A percentile compares a stretch with the other conserved stretches of the same genome.
Conservation (phyloP, 306 rosid species). For the Malus fusca region DNA sequence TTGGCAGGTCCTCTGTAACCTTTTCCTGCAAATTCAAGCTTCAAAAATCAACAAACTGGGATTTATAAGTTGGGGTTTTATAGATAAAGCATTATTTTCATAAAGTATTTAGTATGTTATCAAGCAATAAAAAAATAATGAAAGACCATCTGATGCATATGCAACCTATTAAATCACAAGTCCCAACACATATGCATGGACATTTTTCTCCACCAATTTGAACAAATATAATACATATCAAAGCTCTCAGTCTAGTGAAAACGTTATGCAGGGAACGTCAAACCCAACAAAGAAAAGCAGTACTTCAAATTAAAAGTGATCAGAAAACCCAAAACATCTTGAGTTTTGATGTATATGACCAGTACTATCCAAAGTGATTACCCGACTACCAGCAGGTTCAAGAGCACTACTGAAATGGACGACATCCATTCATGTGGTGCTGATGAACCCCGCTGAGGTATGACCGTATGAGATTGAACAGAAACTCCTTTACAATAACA, state of each 20-base stretch:
- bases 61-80: slow-evolving; percentile 6
- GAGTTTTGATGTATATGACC: neutral
- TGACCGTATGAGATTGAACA: neutral
- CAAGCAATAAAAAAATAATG: neutral
- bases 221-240: neutral
- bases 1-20: slow-evolving; percentile 50
- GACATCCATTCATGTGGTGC: neutral
- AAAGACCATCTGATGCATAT: neutral
- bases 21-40: slow-evolving; percentile 48
- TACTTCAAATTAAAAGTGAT: neutral
- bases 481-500: neutral
- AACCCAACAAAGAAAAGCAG: neutral
- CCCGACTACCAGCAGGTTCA: neutral
- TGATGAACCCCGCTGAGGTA: neutral
- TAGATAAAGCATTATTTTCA: neutral
- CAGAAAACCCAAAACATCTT: neutral
- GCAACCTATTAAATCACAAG: neutral
- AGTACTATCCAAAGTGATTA: neutral
- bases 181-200: neutral
- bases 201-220: neutral
- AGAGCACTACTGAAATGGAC: neutral
- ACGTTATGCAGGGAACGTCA: neutral
- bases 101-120: neutral
- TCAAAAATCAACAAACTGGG: slow-evolving; percentile 19
- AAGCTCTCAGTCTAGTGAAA: neutral